phyloP scores from a whole-genome alignment of 2,329 filamentous ascomycete species.

The Aspergillus latus region DNA sequence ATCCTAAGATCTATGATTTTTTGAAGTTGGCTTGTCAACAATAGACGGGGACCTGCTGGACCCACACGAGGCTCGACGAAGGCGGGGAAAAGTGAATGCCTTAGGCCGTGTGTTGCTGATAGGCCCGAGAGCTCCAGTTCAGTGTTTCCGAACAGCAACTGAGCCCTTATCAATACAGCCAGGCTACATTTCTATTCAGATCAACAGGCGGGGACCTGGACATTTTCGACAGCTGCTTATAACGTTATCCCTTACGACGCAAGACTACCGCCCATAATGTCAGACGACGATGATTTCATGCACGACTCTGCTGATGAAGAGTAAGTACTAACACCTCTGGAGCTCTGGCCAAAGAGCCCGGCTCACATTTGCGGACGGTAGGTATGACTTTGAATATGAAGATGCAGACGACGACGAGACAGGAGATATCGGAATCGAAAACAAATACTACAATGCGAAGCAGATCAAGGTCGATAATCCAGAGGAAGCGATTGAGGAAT shows the following conservation, averaged over 20 bases:
- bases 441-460: constrained; percentile 99
- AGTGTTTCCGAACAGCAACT: background rate
- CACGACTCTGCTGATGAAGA: constrained; percentile 86
- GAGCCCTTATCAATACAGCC: background rate
- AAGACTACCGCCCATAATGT: constrained; percentile 54
- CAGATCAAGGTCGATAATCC: constrained; percentile 87
- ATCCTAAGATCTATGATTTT: background rate
- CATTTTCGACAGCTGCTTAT: background rate
- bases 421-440: constrained; percentile 92
- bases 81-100: background rate
- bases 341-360: background rate
- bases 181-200: background rate
- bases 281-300: constrained; percentile 89
- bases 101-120: background rate
- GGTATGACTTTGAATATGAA: constrained; percentile 97
- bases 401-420: constrained; percentile 86
- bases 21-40: background rate
- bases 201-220: background rate
- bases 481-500: constrained; percentile 85
- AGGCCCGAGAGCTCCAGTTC: background rate
- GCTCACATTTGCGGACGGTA: constrained; percentile 38
- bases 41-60: background rate
- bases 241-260: background rate
- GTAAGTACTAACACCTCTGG: constrained; percentile 48
- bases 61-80: constrained; percentile 7